Percentiles rank a stretch among this genome's conserved stretches.
phyloP scores from a whole-genome alignment of 2,329 filamentous ascomycete species.

The Beauveria asiatica region DNA sequence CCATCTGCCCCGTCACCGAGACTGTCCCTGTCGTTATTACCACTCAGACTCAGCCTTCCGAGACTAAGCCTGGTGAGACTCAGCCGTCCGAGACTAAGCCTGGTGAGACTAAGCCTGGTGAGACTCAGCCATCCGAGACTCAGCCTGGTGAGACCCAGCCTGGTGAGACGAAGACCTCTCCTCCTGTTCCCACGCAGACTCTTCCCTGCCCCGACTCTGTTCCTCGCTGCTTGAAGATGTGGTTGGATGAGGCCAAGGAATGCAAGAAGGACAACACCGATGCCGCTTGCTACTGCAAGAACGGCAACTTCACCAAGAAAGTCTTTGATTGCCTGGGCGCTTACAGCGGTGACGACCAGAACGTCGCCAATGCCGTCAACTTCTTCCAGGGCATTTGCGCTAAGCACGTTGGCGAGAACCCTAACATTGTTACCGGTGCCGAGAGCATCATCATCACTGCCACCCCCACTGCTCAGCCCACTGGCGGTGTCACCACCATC shows the following conservation, averaged over 20 bases:
- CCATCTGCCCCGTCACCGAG: conserved; percentile 53
- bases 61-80: conserved; percentile 7
- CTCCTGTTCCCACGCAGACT: conserved; percentile 18
- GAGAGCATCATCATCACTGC: conserved; percentile 53
- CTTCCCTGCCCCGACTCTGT: conserved; percentile 61
- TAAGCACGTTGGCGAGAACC: conserved; percentile 63
- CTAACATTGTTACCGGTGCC: conserved; percentile 73
- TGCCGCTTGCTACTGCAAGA: conserved; percentile 77
- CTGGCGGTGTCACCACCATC: conserved; percentile 44
- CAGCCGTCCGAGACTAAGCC: conserved; percentile 12
- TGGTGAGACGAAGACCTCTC: conserved; percentile 17
- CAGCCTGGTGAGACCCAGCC: neutral
- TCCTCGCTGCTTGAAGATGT: conserved; percentile 86
- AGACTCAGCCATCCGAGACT: conserved; percentile 18
- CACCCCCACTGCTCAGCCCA: conserved; percentile 35
- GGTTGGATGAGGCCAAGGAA: conserved; percentile 57
- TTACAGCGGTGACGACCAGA: conserved; percentile 50
- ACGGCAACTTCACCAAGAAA: conserved; percentile 63
- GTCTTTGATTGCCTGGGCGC: conserved; percentile 74
- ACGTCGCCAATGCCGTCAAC: conserved; percentile 62
- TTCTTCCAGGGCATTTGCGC: conserved; percentile 93
- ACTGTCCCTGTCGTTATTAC: conserved; percentile 19
- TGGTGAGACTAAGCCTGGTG: conserved; percentile 19
- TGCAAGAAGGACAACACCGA: conserved; percentile 77
- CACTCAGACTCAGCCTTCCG: conserved; percentile 13